Evolutionary conservation across 2,329 filamentous ascomycete genomes (phyloP).

Genomic region (Aureobasidium sp.): DNA sequence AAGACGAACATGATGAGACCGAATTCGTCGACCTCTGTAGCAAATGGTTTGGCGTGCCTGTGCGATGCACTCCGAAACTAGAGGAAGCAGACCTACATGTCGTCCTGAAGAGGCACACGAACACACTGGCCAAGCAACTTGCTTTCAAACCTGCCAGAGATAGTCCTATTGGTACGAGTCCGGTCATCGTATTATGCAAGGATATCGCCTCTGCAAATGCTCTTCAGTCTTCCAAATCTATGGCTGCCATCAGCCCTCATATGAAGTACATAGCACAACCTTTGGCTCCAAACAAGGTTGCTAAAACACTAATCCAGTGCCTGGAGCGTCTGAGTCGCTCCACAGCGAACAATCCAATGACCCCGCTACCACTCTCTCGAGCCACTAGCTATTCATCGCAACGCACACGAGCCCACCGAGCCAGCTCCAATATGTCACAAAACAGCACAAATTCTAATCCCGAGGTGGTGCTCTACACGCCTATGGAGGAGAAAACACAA

Average conservation of each 20-base stretch:
- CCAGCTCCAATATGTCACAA: not conserved
- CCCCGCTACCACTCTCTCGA: not conserved
- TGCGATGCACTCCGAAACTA: not conserved
- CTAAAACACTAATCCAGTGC: conserved; percentile 19
- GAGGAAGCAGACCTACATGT: conserved; percentile 1
- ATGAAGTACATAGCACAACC: conserved; percentile 14
- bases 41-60: not conserved
- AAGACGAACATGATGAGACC: not conserved
- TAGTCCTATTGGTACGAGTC: not conserved
- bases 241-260: not conserved
- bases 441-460: not conserved
- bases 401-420: not conserved
- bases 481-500: not conserved
- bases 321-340: conserved; percentile 12
- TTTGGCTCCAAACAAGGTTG: conserved; percentile 9
- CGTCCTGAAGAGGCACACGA: not conserved
- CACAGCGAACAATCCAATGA: not conserved
- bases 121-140: not conserved
- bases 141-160: not conserved
- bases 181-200: conserved; percentile 8
- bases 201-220: conserved; percentile 9
- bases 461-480: not conserved
- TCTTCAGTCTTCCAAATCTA: not conserved
- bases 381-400: not conserved
- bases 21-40: not conserved